Percentiles rank a stretch among this genome's conserved stretches.
These are phyloP conservation scores for Aspergillus incahuasiensis DNA, from an alignment of 495 filamentous ascomycete genomes.

Conservation along the genomic window DNA sequence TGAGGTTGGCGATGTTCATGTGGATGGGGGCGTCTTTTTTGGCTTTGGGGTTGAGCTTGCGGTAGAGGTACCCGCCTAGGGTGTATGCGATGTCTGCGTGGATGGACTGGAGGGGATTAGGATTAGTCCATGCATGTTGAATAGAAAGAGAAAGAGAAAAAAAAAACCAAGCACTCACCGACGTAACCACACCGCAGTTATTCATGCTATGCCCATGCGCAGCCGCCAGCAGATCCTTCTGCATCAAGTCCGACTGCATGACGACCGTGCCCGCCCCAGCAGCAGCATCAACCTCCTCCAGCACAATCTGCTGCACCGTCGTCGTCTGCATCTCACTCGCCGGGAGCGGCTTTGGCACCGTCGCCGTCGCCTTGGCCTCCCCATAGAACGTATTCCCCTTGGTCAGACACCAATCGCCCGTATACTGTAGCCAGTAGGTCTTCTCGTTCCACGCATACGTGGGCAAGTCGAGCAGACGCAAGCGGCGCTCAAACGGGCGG, in stretches of 20 bases:
- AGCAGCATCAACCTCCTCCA: conserved; percentile 18
- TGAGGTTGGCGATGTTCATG: no score
- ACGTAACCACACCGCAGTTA: conserved; percentile 25
- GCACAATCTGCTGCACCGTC: no score
- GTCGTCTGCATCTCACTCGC: no score
- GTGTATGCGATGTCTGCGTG: no score
- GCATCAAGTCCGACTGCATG: conserved; percentile 27
- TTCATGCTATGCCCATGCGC: conserved; percentile 36
- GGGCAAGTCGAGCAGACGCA: conserved; percentile 58
- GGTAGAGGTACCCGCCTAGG: no score
- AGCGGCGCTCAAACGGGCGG: conserved; percentile 47
- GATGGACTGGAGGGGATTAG: no score
- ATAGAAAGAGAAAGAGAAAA: background rate
- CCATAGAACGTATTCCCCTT: conserved; percentile 29
- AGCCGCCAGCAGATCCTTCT: conserved; percentile 23
- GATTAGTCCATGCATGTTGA: no score
- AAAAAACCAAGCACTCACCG: conserved; percentile 32
- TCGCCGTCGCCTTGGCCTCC: no score
- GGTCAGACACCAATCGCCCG: conserved; percentile 23
- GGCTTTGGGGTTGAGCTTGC: no score
- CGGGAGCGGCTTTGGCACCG: no score
- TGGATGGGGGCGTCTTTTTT: no score
- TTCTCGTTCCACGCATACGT: conserved; percentile 48
- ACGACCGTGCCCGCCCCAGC: conserved; percentile 18
- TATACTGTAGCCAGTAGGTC: conserved; percentile 37